Percentiles rank a stretch among this genome's conserved stretches.
Conservation (phyloP, 2,329 filamentous ascomycete genomes). For the Monascus ruber region DNA sequence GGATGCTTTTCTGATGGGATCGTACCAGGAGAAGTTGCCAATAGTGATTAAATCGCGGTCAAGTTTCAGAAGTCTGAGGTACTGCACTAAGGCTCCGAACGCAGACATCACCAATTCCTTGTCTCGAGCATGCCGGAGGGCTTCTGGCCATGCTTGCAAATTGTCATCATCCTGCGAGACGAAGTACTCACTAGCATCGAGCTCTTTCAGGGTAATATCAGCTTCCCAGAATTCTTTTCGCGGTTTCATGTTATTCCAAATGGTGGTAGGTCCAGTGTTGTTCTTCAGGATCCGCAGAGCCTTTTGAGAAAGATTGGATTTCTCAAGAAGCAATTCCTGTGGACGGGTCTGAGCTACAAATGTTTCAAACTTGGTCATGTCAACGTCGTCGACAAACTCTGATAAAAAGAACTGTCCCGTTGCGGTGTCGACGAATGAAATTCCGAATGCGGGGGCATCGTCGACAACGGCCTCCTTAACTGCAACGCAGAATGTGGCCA, state of each 20-base stretch:
- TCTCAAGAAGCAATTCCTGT: conserved; percentile 80
- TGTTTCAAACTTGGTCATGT: conserved; percentile 94
- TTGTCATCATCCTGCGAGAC: conserved; percentile 45
- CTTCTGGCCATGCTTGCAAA: conserved; percentile 64
- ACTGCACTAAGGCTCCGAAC: conserved; percentile 77
- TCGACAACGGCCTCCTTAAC: conserved; percentile 71
- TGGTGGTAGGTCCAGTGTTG: conserved; percentile 80
- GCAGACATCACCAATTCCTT: conserved; percentile 84
- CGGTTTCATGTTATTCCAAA: conserved; percentile 89
- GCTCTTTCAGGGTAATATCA: conserved; percentile 67
- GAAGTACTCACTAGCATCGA: conserved; percentile 73
- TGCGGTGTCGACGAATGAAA: conserved; percentile 89
- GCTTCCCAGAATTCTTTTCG: conserved; percentile 84
- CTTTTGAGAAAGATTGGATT: conserved; percentile 74
- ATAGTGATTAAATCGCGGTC: conserved; percentile 79
- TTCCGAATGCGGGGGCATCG: conserved; percentile 71
- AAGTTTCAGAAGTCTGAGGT: conserved; percentile 75
- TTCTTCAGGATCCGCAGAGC: conserved; percentile 90
- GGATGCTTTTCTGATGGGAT: conserved; percentile 79
- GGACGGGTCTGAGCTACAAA: conserved; percentile 87
- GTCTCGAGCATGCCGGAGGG: conserved; percentile 58
- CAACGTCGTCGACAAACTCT: conserved; percentile 80
- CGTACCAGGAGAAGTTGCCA: conserved; percentile 83
- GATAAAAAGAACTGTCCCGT: conserved; percentile 93
- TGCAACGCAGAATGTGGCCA: conserved; percentile 90